phyloP scores from a whole-genome alignment of 441 rosid genomes.

The Cnidoscolus chayamansa region DNA sequence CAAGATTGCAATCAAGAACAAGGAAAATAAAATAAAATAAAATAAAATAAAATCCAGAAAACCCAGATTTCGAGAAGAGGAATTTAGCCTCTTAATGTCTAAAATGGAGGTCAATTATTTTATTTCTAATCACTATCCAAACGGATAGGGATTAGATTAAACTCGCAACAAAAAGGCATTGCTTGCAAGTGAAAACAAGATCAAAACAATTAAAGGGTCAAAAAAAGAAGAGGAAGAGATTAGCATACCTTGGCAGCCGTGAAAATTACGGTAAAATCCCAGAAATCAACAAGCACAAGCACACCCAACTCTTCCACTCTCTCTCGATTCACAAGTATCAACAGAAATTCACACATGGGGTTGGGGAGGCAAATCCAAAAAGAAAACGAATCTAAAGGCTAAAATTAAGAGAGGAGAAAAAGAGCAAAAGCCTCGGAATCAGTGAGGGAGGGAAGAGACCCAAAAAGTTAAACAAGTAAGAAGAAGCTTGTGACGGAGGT shows the following conservation, averaged over 20 bases:
- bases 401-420: background rate
- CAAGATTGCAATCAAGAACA: background rate
- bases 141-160: background rate
- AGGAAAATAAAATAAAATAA: background rate
- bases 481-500: background rate
- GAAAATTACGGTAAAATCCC: constrained; percentile 23
- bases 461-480: background rate
- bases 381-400: background rate
- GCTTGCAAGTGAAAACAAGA: background rate
- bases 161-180: constrained; percentile 2
- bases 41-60: background rate
- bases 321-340: background rate
- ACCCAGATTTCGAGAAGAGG: constrained; percentile 24
- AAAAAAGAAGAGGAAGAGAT: background rate
- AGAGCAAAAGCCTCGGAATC: constrained; percentile 8
- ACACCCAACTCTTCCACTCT: background rate
- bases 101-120: too few relatives aligned
- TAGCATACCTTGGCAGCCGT: constrained; percentile 15
- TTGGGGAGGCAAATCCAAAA: constrained; percentile 6
- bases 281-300: constrained; percentile 1
- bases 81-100: constrained; percentile 5
- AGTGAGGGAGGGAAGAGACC: background rate
- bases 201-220: background rate
- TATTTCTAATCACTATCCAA: background rate
- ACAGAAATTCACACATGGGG: background rate